Base-by-base conservation (phyloP, 2,329 filamentous ascomycete species). In the Diaporthe caulivora region DNA sequence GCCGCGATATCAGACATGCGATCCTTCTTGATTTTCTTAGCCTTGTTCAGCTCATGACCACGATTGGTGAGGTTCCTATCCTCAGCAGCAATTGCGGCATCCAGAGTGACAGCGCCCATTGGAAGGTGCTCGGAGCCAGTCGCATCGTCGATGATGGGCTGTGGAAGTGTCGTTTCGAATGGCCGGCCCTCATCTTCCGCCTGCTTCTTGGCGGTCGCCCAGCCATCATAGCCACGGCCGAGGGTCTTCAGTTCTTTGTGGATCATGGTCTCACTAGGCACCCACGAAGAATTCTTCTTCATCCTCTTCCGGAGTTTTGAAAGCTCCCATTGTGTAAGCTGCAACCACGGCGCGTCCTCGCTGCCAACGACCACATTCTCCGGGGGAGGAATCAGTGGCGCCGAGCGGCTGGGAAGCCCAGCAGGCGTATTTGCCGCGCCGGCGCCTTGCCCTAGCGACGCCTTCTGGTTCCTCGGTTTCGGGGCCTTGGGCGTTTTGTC, bases 211-310 rank as follows among this genome's bases (percentile, higher is more conserved):
- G 92, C 92, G 57, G 86, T 86, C 55, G 84, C 86, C 77, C 89
- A 92, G 9, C 89, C 89, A 69, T 92, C 91, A 21, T 90, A 86
- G 3, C 91, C 91, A 57, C 94, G 91, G 1, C 92, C 92, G 24
- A 94, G 87, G 26, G 87, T 86, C 80, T 93, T 93, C 1, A 97
- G 88, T 82, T 96, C 94, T 40, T 94, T 88, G 21, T 93, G 90
- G 76, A 96, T 94, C 94, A 97, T 97, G 0, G 94, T 95, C 78
- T 94, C 93, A 76, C 93, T 95, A 0, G 94, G 94, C 3, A 90
- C 92, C 94, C 94, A 97, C 6, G 94, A 92, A 0, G 94, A 93
- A 79, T 97, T 97, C 87, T 97, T 97, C 88, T 97, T 97, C 94
- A 97, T 97, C 24, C 93, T 89, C 83, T 97, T 97, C 74, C 94